Evolutionary conservation across 2,329 filamentous ascomycete genomes (phyloP).

Genomic region (Xylariaceae sp.): DNA sequence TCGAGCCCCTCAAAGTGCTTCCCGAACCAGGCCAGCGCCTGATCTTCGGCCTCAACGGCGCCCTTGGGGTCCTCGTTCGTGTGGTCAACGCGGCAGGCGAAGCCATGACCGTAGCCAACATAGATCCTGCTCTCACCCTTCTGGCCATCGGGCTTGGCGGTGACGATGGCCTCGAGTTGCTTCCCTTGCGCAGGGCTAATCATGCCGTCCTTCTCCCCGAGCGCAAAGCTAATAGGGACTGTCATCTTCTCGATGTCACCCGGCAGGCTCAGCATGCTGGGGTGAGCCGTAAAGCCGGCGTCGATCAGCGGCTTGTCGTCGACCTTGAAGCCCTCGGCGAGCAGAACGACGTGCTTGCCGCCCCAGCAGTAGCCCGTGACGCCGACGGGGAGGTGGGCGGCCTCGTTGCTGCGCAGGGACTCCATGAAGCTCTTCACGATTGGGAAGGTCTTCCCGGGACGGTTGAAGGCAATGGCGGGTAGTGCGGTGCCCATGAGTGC

Average conservation of each 20-base stretch:
- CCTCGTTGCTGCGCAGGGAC: conserved; percentile 31
- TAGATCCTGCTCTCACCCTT: conserved; percentile 37
- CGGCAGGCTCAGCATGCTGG: conserved; percentile 43
- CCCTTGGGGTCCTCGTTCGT: conserved; percentile 22
- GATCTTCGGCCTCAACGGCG: conserved; percentile 28
- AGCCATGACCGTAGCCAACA: conserved; percentile 38
- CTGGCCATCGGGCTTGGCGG: conserved; percentile 30
- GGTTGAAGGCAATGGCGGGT: conserved; percentile 32
- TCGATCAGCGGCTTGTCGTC: conserved; percentile 41
- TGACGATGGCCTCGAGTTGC: conserved; percentile 33
- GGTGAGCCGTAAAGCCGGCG: conserved; percentile 49
- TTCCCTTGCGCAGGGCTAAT: conserved; percentile 33
- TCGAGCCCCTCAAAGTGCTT: conserved; percentile 19
- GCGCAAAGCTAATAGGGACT: conserved; percentile 41
- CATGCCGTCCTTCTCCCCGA: conserved; percentile 41
- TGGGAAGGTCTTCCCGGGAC: conserved; percentile 30
- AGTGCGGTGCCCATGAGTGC: conserved; percentile 25
- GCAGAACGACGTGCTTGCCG: conserved; percentile 47
- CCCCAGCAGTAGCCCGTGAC: conserved; percentile 61
- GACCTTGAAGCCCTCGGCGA: conserved; percentile 34
- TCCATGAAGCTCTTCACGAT: conserved; percentile 35
- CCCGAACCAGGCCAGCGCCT: conserved; percentile 31
- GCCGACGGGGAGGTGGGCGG: conserved; percentile 36
- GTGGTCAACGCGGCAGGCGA: conserved; percentile 30
- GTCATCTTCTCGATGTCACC: conserved; percentile 41